These are phyloP conservation scores for Sisymbrium altissimum DNA, from an alignment of 345 rosid genomes.

Conservation along the genomic window DNA sequence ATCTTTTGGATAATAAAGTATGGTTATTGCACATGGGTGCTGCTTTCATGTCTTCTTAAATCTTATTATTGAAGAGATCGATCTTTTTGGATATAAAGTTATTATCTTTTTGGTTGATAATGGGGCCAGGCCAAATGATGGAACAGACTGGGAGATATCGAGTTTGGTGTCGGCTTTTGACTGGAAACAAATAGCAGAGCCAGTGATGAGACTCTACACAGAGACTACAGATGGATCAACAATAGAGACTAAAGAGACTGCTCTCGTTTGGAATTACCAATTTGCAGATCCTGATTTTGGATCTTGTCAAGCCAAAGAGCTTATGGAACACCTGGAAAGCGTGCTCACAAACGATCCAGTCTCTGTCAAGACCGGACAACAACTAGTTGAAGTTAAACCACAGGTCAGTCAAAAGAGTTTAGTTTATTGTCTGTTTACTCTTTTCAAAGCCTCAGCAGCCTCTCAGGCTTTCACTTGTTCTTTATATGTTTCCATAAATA, in stretches of 20 bases:
- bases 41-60: background rate
- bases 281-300: conserved; percentile 96
- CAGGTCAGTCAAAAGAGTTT: conserved; percentile 52
- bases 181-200: conserved; percentile 96
- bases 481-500: background rate
- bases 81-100: background rate
- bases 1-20: background rate
- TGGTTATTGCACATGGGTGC: background rate
- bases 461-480: background rate
- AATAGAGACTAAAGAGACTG: conserved; percentile 86
- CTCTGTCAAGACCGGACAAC: conserved; percentile 82
- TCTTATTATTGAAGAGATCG: background rate
- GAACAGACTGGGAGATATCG: conserved; percentile 76
- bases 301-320: conserved; percentile 97
- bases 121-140: conserved; percentile 54
- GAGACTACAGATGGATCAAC: conserved; percentile 96
- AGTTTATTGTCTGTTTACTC: background rate
- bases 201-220: conserved; percentile 85
- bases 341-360: conserved; percentile 92
- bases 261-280: conserved; percentile 81
- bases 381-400: conserved; percentile 94
- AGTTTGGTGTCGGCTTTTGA: conserved; percentile 59
- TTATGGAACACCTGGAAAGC: conserved; percentile 87
- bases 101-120: background rate
- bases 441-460: background rate